Base-by-base conservation (phyloP, 2,329 filamentous ascomycete genomes). In the Beauveria sp. region DNA sequence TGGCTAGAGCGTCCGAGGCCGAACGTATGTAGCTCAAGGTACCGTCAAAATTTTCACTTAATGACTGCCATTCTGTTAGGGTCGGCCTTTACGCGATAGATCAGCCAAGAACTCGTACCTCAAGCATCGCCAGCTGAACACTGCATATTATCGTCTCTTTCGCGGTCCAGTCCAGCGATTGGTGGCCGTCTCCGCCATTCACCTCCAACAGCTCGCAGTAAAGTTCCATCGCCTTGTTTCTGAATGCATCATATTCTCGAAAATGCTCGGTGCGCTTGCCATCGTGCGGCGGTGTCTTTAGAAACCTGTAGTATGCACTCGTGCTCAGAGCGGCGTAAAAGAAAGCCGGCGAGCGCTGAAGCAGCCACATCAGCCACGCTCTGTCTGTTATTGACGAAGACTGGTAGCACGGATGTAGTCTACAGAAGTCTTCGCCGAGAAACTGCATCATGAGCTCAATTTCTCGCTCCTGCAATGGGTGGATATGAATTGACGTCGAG, bases 271-370 rank as follows among this genome's bases (percentile, higher is more conserved):
- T 53, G 50, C 50, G 50, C 12, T 28, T 16, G 20, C 50, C 50
- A 14, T 40, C 2, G 50, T 53, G 20, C 30, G 30, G 20, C n/a
- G 50, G 30, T 26, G 50, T 43, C 0, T 26, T 6, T 1, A 54
- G 34, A 18, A 41, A 41, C 34, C 10, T 5, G 4, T 24, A 41
- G 43, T 61, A 61, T 8, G 59, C 59, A 16, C 50, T 61, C 8
- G 37, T 61, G 28, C 59, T 55, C 4, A 61, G 24, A 6, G 51
- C 43, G 9, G 59, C 22, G 20, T 61, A 37, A 9, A 46, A 61
- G 16, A 61, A 61, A 8, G 51, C 50, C 2, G 59, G 51, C 5
- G 59, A 61, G 41, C 59, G 59, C 26, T 37, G 40, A 2, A 61
- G n/a, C 16, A 56, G 30, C 30, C 43, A 37, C 20, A 61, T 12